Conservation (phyloP, 371 early-diverging fungal genomes). For the Mucor saturninus region DNA sequence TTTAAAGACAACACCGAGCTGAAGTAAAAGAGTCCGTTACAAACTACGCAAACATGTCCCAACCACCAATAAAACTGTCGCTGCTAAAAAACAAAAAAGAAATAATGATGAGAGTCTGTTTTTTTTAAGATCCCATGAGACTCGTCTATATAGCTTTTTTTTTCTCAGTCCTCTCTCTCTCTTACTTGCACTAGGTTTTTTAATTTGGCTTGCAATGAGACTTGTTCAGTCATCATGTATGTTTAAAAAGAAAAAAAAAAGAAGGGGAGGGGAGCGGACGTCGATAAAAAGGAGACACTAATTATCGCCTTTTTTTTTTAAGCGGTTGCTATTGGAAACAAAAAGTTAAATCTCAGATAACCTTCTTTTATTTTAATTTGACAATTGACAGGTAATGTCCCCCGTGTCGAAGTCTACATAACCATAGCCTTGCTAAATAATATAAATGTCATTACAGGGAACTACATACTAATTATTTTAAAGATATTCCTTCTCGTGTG, state of each 20-base stretch:
- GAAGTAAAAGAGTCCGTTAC: slow-evolving; percentile 40
- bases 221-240: slow-evolving; percentile 16
- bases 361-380: too few relatives aligned
- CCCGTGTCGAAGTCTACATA: too few relatives aligned
- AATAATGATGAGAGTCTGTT: neutral
- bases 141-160: too few relatives aligned
- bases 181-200: slow-evolving; percentile 14
- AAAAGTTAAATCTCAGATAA: too few relatives aligned
- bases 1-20: slow-evolving; percentile 44
- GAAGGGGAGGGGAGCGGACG: neutral
- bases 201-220: slow-evolving; percentile 12
- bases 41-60: slow-evolving; percentile 46
- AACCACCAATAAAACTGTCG: slow-evolving; percentile 66
- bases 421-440: too few relatives aligned
- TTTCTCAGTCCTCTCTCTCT: neutral
- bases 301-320: neutral
- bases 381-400: too few relatives aligned
- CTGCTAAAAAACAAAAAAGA: slow-evolving; percentile 31
- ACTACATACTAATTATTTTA: too few relatives aligned
- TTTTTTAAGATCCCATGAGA: neutral
- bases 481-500: too few relatives aligned
- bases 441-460: too few relatives aligned
- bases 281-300: neutral
- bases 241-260: neutral
- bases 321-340: too few relatives aligned